A percentile compares a stretch with the other conserved stretches of the same genome.
These are phyloP conservation scores for Ephemerocybe angulata DNA, from an alignment of 768 basidiomycete genomes.

Conservation along the genomic window DNA sequence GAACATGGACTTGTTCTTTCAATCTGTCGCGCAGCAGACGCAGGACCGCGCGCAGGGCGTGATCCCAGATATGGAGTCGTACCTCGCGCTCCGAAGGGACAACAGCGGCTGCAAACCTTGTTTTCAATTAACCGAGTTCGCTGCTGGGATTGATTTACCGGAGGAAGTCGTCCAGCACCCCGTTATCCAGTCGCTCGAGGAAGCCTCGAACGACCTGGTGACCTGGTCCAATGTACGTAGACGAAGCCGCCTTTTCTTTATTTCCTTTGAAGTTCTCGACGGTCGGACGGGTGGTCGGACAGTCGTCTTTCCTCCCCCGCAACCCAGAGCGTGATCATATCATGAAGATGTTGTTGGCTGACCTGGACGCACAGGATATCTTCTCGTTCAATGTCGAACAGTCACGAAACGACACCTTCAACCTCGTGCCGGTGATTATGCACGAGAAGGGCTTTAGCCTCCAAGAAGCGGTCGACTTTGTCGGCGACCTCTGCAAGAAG, in stretches of 20 bases:
- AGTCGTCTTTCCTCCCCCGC: not conserved
- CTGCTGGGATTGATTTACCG: constrained; percentile 64
- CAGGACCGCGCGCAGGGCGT: constrained; percentile 46
- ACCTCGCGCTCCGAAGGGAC: constrained; percentile 62
- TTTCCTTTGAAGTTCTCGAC: constrained; percentile 5
- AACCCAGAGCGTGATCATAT: not conserved
- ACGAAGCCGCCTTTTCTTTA: not conserved
- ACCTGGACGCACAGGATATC: constrained; percentile 51
- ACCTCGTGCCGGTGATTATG: constrained; percentile 69
- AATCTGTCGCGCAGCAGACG: constrained; percentile 61
- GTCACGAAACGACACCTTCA: constrained; percentile 64
- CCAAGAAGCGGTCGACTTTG: constrained; percentile 59
- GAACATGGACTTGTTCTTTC: constrained; percentile 64
- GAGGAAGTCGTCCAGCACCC: constrained; percentile 68
- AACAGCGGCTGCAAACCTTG: constrained; percentile 60
- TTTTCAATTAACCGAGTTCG: constrained; percentile 75
- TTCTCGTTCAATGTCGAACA: constrained; percentile 77
- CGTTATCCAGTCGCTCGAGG: constrained; percentile 53
- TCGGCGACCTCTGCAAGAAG: constrained; percentile 56
- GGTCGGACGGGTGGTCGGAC: too few species aligned
- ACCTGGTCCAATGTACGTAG: constrained; percentile 74
- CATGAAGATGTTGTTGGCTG: not conserved
- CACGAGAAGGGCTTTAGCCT: constrained; percentile 50
- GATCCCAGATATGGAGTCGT: constrained; percentile 69
- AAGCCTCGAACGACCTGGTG: constrained; percentile 75